A percentile compares a stretch with the other conserved stretches of the same genome.
Evolutionary conservation across 1,284 basidiomycete species (phyloP).

Genomic region (Vanrija pseudolonga): DNA sequence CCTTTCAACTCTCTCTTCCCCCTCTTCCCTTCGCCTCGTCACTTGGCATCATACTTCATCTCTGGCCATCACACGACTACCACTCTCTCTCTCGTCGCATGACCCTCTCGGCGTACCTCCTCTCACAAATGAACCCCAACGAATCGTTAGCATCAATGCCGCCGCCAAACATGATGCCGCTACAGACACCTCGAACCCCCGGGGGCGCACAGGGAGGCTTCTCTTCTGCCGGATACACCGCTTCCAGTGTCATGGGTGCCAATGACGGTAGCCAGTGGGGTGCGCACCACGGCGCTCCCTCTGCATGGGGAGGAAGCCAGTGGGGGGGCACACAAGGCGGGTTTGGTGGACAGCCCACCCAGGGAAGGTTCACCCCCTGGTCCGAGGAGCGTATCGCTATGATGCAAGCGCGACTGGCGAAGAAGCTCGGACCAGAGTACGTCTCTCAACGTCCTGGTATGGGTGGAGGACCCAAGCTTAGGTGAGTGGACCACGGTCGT

Average conservation of each 20-base stretch:
- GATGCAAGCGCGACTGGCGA: slow-evolving; percentile 76
- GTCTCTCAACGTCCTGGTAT: slow-evolving; percentile 86
- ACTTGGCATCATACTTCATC: background rate
- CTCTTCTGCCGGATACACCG: background rate
- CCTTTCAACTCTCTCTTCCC: background rate
- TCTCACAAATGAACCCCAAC: slow-evolving; percentile 29
- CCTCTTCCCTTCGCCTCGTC: background rate
- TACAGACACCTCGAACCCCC: slow-evolving; percentile 9
- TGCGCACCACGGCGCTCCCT: slow-evolving; percentile 7
- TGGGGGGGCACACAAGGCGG: background rate
- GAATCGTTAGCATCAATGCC: background rate
- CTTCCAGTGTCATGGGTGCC: background rate
- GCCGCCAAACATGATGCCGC: slow-evolving; percentile 7
- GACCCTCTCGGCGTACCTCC: slow-evolving; percentile 34
- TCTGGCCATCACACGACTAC: background rate
- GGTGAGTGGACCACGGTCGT: slow-evolving; percentile 25
- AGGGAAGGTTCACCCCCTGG: slow-evolving; percentile 30
- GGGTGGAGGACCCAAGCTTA: slow-evolving; percentile 71
- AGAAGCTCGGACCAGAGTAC: slow-evolving; percentile 89
- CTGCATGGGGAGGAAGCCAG: background rate
- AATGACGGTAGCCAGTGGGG: slow-evolving; percentile 11
- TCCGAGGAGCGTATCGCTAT: slow-evolving; percentile 63
- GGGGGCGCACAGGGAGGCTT: background rate
- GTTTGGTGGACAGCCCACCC: background rate
- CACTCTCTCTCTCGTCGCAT: slow-evolving; percentile 11